Base-by-base conservation (phyloP, 768 basidiomycete genomes). In the Cyclocybe aegerita region DNA sequence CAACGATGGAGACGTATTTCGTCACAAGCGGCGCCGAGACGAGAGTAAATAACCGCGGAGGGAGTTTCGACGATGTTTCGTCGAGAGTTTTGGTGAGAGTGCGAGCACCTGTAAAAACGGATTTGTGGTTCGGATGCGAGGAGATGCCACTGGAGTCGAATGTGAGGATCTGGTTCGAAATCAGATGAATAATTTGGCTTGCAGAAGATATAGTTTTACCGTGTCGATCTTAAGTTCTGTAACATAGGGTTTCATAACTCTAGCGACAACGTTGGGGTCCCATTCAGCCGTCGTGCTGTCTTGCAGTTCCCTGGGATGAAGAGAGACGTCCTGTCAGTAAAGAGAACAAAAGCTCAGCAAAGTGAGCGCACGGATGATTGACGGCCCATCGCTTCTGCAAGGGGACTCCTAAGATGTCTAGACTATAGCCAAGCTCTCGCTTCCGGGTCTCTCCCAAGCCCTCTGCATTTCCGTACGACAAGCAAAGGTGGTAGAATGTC, bases 111-210 rank as follows among this genome's bases (percentile, higher is more conserved):
- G 68, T 63, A 7, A 78, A 80, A 12, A 94, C 73, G 1, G 92
- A 84, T 54, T 72, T 76, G 67, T 97, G 94, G 63, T 97, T 97
- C 2, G 90, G 90, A 61, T 96, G 94, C 3, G 72, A 73, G n/a
- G 93, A 91, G 10, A 96, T 71, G 2, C 93, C 94, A 2, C 60
- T 57, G 0, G 69, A 50, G 65, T 97, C 94, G 62, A 96, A 97
- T 0, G 93, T 95, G 42, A 97, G 72, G 41, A 96, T 83, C 92
- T 95, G 47, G 35, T n/a, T 23, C 7, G 12, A 4, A n/a, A 9
- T n/a, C 9, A 47, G 29, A 40, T 12, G 4, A 34, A 11, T 11
- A 12, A 23, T 4, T 23, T 32, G 11, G 15, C 33, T 1, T 14
- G 9, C 14, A 30, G 6, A 6, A 6, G 14, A n/a, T 11, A 15